Conservation (phyloP, 306 rosid species). For the Luffa aegyptiaca region DNA sequence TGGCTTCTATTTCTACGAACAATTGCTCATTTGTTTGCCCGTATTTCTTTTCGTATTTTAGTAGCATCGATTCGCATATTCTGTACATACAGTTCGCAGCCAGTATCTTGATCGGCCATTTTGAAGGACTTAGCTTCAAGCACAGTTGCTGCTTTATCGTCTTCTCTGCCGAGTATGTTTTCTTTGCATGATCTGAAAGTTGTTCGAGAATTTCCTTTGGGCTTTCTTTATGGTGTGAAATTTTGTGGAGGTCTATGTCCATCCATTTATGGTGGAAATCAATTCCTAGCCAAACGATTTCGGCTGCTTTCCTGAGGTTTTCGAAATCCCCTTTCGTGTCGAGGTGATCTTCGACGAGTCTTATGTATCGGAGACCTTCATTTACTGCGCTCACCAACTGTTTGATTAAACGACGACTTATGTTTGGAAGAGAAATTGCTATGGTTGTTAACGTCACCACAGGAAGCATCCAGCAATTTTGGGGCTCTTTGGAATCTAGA, state of each 20-base stretch:
- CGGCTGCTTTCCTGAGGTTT: conserved; percentile 46
- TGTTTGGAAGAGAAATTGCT: conserved; percentile 52
- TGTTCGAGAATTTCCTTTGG: conserved; percentile 40
- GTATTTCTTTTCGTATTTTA: conserved; percentile 20
- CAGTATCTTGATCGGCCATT: conserved; percentile 48
- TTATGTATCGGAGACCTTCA: conserved; percentile 47
- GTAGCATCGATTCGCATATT: conserved; percentile 43
- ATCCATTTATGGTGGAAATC: conserved; percentile 67
- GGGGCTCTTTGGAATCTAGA: conserved; percentile 39
- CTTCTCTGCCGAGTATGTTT: conserved; percentile 21
- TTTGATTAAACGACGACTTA: conserved; percentile 17
- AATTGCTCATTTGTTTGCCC: conserved; percentile 20
- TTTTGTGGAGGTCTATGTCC: conserved; percentile 47
- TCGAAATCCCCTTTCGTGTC: conserved; percentile 32
- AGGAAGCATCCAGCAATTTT: conserved; percentile 73
- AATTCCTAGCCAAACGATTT: conserved; percentile 51
- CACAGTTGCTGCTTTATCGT: conserved; percentile 20
- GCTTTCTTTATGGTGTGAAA: conserved; percentile 32
- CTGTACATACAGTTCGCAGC: conserved; percentile 77
- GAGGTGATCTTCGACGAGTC: conserved; percentile 35
- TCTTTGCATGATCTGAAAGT: conserved; percentile 45
- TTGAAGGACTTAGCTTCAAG: conserved; percentile 31
- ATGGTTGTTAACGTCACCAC: conserved; percentile 65
- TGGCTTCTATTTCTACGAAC: conserved; percentile 25
- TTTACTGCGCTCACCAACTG: conserved; percentile 29